Base-by-base conservation (phyloP, 805 yeast species). In the Lachancea kluyveri region DNA sequence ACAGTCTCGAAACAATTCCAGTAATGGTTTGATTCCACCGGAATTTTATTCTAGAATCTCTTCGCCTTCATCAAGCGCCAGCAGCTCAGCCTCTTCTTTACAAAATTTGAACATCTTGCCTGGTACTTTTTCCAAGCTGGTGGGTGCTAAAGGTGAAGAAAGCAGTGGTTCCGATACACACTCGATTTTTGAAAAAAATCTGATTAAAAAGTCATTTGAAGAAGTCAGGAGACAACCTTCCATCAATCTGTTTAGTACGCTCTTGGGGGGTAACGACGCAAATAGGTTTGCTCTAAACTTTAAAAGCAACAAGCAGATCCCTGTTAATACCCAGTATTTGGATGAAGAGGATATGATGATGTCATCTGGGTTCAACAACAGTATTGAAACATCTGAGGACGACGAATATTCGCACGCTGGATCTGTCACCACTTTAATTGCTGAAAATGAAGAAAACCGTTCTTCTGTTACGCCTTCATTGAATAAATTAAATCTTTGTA, bases 41-140 rank as follows among this genome's bases (percentile, higher is more conserved):
- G 62, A 55, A 29, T 55, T 57, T 34, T 54, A 52, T 30, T 55
- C 59, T 3, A 45, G 57, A 26, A 42, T 56, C 16, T 52, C 60
- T 2, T 45, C 59, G 2, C 59, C 60, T 7, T 45, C 58, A 6
- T 39, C 58, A 11, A 53, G 57, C 30, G 48, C 44, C 12, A 52
- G 52, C 30, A 54, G 54, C 30, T 54, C 59, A 2, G 47, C 39
- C 36, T 37, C 51, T 6, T 54, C 61, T 1, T 35, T 53, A 19
- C 39, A 41, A 9, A 43, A 46, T 26, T 20, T 46, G 21, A 43
- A 36, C 30, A 35, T 40, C 29, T 36, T 42, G 4, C 49, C 52
- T 11, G 47, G 48, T 6, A 43, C 50, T 4, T 46, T 46, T 31
- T 46, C 52, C 17, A 46, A 46, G 24, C 41, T 44, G 32, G 16